Percentiles rank a stretch among this genome's conserved stretches.
These are phyloP conservation scores for Lactifluus piperatus DNA, from an alignment of 768 basidiomycete species.

Conservation along the genomic window DNA sequence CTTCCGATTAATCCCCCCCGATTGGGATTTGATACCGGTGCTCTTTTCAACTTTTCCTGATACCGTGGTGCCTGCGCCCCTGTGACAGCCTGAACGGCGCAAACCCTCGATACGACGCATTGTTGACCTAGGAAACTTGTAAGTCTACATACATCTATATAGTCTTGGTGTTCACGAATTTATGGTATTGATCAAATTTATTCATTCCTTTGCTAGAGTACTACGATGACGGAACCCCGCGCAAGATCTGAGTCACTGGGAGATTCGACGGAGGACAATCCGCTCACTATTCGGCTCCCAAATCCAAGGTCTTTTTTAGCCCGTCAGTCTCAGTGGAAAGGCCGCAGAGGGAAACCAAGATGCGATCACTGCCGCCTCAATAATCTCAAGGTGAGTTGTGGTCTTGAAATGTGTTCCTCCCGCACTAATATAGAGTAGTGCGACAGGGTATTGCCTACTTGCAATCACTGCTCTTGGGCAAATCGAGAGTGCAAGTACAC, in stretches of 20 bases:
- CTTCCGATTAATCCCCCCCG: conserved; percentile 4
- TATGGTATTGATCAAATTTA: not conserved
- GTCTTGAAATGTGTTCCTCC: conserved; percentile 1
- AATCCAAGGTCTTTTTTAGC: conserved; percentile 60
- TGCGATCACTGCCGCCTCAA: conserved; percentile 66
- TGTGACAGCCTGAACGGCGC: conserved; percentile 4
- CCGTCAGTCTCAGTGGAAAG: conserved; percentile 67
- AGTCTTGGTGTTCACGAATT: not conserved
- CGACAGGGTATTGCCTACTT: conserved; percentile 59
- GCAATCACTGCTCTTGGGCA: conserved; percentile 64
- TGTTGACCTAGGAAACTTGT: conserved; percentile 5
- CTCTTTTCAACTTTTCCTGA: not conserved
- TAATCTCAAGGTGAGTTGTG: conserved; percentile 54
- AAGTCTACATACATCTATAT: not conserved
- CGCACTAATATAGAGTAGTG: conserved; percentile 36
- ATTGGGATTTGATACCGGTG: conserved; percentile 9
- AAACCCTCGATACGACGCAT: not conserved
- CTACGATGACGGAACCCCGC: conserved; percentile 17
- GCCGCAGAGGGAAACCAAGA: conserved; percentile 63
- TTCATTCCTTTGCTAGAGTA: not conserved
- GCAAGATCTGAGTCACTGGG: conserved; percentile 27
- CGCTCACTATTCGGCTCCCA: conserved; percentile 56
- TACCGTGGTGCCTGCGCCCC: conserved; percentile 3
- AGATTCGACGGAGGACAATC: conserved; percentile 30
- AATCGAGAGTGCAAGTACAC: conserved; percentile 62